Evolutionary conservation across 345 rosid genomes (phyloP).

Genomic region (Turritis glabra): DNA sequence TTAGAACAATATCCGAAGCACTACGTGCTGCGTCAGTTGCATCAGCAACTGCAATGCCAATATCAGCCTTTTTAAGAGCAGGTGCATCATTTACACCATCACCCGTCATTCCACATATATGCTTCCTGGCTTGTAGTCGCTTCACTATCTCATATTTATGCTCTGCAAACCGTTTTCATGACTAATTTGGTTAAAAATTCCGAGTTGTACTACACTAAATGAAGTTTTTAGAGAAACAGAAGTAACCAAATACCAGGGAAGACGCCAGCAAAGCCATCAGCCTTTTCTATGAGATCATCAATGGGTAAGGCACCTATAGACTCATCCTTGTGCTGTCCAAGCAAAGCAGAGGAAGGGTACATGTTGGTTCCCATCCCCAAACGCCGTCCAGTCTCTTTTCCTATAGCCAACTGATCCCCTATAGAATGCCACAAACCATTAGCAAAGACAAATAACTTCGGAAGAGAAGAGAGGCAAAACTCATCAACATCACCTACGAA

Average conservation of each 20-base stretch:
- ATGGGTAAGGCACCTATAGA: slow-evolving; percentile 84
- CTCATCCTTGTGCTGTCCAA: slow-evolving; percentile 94
- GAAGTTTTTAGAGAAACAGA: neutral
- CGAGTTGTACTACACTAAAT: neutral
- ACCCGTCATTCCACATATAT: slow-evolving; percentile 99
- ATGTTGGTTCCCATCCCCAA: slow-evolving; percentile 99
- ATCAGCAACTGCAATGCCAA: slow-evolving; percentile 99
- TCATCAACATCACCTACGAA: slow-evolving; percentile 5
- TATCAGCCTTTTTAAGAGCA: slow-evolving; percentile 98
- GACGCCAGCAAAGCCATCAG: slow-evolving; percentile 99
- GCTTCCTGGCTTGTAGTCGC: slow-evolving; percentile 93
- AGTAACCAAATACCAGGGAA: slow-evolving; percentile 71
- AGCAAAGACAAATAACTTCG: neutral
- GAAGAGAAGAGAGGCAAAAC: neutral
- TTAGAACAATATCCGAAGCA: slow-evolving; percentile 95
- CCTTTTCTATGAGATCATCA: slow-evolving; percentile 97
- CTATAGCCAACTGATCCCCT: slow-evolving; percentile 99
- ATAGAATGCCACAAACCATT: slow-evolving; percentile 24
- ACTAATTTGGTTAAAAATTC: neutral
- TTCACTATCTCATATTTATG: slow-evolving; percentile 98
- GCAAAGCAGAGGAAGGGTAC: slow-evolving; percentile 95
- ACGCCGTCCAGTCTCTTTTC: slow-evolving; percentile 97
- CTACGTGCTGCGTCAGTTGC: slow-evolving; percentile 99
- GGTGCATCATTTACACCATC: slow-evolving; percentile 99
- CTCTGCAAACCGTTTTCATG: slow-evolving; percentile 51